Percentiles rank a stretch among this genome's conserved stretches.
Evolutionary conservation across 202 grass and related monocot species (phyloP).

Genomic region (Zizania palustris): DNA sequence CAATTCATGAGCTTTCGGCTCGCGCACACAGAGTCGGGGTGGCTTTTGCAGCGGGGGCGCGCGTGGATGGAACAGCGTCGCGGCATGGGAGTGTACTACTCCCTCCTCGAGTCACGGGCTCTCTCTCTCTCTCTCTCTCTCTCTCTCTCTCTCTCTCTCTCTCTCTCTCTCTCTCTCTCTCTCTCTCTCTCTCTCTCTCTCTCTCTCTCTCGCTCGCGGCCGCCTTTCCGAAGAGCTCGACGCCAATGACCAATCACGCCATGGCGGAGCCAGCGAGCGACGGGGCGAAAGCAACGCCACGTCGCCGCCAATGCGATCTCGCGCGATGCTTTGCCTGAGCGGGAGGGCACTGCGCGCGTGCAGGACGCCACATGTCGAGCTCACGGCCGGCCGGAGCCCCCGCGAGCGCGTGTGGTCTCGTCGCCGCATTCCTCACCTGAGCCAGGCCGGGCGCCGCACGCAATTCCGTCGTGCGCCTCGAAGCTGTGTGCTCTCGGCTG

Average conservation of each 20-base stretch:
- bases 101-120: conserved; percentile 10
- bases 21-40: conserved; percentile 8
- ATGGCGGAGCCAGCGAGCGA: neutral
- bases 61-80: neutral
- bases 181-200: neutral
- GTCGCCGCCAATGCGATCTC: no score
- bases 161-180: neutral
- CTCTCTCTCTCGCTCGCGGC: neutral
- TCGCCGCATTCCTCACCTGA: conserved; percentile 9
- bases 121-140: neutral
- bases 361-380: no score
- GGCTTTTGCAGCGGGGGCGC: neutral
- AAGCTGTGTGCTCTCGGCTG: neutral
- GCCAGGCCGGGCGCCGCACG: neutral
- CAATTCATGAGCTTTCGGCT: neutral
- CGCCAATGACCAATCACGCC: neutral
- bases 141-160: neutral
- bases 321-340: no score
- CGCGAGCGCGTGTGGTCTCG: neutral
- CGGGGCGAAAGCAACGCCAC: neutral
- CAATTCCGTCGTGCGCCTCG: neutral
- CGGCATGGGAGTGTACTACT: conserved; percentile 5
- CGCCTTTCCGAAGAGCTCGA: neutral
- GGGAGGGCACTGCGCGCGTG: no score
- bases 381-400: neutral